Base-by-base conservation (phyloP, 2,329 filamentous ascomycete species). In the Aspergillus sp. region DNA sequence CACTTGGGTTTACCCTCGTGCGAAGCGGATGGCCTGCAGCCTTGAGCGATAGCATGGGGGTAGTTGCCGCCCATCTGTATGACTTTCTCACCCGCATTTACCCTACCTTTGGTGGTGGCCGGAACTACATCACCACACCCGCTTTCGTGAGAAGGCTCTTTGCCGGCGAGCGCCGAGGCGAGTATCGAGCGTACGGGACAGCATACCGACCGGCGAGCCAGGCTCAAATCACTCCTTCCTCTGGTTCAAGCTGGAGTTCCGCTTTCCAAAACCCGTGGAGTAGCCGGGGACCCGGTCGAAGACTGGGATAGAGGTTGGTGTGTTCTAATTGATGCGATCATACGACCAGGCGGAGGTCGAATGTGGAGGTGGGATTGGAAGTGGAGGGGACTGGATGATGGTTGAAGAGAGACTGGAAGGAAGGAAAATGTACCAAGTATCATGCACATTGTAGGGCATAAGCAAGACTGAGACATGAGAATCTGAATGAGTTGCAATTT, bases 61-160 rank as follows among this genome's bases (percentile, higher is more conserved):
- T 99, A 11, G 65, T 96, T 49, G 91, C 93, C 12, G 93, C 93
- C 4, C 95, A 99, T 74, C 71, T 95, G 20, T 96, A 92, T 76
- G 91, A 98, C 73, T 99, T 98, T 71, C 76, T 97, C 53, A 92
- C 90, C 2, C 85, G 91, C 52, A 83, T 97, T 47, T 98, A 92
- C 82, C 95, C 95, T 5, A 87, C 90, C 57, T 95, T 95, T 71
- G 94, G 92, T 32, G 90, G 91, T 57, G 95, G 95, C 0, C 82
- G 81, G 54, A 96, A 93, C 71, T 82, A 89, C 52, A 81, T 97
- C 39, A 81, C 83, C 14, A 95, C 92, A 0, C 95, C 95, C 2
- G 73, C 75, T 6, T 87, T 92, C 65, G 77, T 98, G 59, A 87
- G 85, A 60, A 83, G 83, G 56, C 84, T 90, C 66, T 89, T 94